Conservation (phyloP, 495 filamentous ascomycete genomes). For the Neurospora sp. region DNA sequence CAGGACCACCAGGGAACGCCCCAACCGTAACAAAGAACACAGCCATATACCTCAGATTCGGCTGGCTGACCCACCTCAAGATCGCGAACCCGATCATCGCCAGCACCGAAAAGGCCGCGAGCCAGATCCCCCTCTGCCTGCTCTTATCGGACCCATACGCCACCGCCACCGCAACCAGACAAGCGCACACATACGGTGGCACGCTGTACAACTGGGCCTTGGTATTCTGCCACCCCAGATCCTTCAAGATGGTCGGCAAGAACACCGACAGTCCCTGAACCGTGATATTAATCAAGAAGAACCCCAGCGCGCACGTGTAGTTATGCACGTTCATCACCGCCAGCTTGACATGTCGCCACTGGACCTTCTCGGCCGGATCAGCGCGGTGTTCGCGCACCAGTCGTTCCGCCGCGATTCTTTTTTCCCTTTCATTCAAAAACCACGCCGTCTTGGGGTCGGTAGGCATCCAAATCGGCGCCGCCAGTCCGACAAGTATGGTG, state of each 20-base stretch:
- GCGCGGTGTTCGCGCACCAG: slow-evolving; percentile 30
- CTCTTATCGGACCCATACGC: slow-evolving; percentile 49
- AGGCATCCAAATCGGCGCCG: slow-evolving; percentile 44
- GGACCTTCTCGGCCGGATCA: slow-evolving; percentile 26
- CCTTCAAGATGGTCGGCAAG: slow-evolving; percentile 39
- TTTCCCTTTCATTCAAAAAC: slow-evolving; percentile 44
- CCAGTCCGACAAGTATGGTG: slow-evolving; percentile 40
- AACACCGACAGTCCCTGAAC: slow-evolving; percentile 42
- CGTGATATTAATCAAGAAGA: slow-evolving; percentile 44
- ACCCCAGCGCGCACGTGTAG: slow-evolving; percentile 37
- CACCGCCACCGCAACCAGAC: slow-evolving; percentile 45
- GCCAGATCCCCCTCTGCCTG: slow-evolving; percentile 52
- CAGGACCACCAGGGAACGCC: slow-evolving; percentile 43
- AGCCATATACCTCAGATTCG: slow-evolving; percentile 29
- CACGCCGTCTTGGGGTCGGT: slow-evolving; percentile 40
- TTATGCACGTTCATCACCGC: slow-evolving; percentile 36
- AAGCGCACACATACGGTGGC: slow-evolving; percentile 43
- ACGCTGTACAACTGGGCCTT: slow-evolving; percentile 40
- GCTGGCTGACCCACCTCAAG: slow-evolving; percentile 15
- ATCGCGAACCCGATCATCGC: slow-evolving; percentile 35
- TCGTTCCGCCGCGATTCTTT: slow-evolving; percentile 31
- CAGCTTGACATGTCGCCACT: slow-evolving; percentile 25
- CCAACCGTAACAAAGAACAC: slow-evolving; percentile 41
- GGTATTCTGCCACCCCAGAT: slow-evolving; percentile 36
- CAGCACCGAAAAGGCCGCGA: slow-evolving; percentile 32